Conservation (phyloP, 2,329 filamentous ascomycete species). For the Madurella fahalii region DNA sequence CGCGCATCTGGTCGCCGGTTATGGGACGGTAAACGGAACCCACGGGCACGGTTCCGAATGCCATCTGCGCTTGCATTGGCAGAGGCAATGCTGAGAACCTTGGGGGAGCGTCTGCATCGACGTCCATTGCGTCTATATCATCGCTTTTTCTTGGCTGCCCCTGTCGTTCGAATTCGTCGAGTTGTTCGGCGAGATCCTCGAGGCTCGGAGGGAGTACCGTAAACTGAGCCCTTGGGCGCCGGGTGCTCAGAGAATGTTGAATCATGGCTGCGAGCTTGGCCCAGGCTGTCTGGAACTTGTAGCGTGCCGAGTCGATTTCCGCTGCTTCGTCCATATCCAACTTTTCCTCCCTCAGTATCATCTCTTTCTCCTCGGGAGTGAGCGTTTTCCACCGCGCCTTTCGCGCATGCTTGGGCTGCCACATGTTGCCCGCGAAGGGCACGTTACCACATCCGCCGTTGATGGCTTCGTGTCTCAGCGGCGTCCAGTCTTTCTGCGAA, state of each 20-base stretch:
- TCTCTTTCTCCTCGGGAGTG: conserved; percentile 33
- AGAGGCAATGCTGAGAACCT: neutral
- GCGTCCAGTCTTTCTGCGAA: conserved; percentile 6
- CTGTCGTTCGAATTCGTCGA: neutral
- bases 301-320: neutral
- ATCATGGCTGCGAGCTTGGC: neutral
- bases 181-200: conserved; percentile 1
- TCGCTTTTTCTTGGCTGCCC: neutral
- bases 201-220: neutral
- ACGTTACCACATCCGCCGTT: conserved; percentile 32
- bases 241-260: neutral
- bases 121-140: conserved; percentile 6
- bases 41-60: neutral
- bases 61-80: neutral
- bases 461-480: conserved; percentile 18
- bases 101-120: neutral
- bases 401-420: conserved; percentile 42
- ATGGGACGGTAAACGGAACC: no score
- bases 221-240: neutral
- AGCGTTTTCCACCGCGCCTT: conserved; percentile 43
- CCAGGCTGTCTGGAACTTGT: neutral
- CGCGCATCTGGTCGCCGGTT: no score
- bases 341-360: conserved; percentile 33
- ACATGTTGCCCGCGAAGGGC: conserved; percentile 33
- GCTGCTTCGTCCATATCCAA: conserved; percentile 22